phyloP scores from a whole-genome alignment of 495 filamentous ascomycete species.

The Astrothelium macrocarpum region DNA sequence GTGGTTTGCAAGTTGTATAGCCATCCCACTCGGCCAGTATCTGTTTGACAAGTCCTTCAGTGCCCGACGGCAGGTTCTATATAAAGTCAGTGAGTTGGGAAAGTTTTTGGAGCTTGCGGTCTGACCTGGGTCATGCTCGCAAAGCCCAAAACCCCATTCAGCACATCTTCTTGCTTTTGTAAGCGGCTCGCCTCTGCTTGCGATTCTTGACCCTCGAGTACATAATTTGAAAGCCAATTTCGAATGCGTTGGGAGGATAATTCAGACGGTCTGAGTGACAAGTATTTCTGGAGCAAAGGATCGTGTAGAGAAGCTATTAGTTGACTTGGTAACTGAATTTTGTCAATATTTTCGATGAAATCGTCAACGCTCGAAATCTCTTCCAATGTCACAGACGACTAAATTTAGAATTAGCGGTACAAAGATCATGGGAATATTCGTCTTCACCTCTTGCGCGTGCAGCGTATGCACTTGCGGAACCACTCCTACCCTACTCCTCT shows the following conservation, averaged over 20 bases:
- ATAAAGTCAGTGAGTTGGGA: background rate
- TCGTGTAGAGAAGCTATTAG: constrained; percentile 67
- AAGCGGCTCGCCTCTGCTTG: background rate
- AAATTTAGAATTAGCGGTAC: constrained; percentile 12
- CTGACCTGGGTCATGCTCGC: constrained; percentile 3
- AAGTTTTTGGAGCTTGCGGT: background rate
- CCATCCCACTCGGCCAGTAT: background rate
- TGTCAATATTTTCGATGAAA: constrained; percentile 68
- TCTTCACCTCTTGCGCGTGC: constrained; percentile 51
- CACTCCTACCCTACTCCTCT: constrained; percentile 35
- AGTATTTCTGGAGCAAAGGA: constrained; percentile 66
- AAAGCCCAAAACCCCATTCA: background rate
- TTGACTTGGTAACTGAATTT: constrained; percentile 72
- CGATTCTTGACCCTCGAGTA: background rate
- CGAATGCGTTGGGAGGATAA: constrained; percentile 14
- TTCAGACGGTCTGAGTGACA: constrained; percentile 54
- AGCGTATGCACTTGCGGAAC: constrained; percentile 68
- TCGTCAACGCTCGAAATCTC: constrained; percentile 64
- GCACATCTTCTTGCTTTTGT: background rate
- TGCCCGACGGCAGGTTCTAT: constrained; percentile 31
- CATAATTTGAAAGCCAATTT: constrained; percentile 6
- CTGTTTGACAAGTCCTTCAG: constrained; percentile 22
- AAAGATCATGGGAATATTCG: background rate
- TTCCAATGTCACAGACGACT: constrained; percentile 62
- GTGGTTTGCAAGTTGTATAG: background rate